A percentile compares a stretch with the other conserved stretches of the same genome.
Evolutionary conservation across 2,329 filamentous ascomycete species (phyloP).

Genomic region (Aspergillus aculeatinus): DNA sequence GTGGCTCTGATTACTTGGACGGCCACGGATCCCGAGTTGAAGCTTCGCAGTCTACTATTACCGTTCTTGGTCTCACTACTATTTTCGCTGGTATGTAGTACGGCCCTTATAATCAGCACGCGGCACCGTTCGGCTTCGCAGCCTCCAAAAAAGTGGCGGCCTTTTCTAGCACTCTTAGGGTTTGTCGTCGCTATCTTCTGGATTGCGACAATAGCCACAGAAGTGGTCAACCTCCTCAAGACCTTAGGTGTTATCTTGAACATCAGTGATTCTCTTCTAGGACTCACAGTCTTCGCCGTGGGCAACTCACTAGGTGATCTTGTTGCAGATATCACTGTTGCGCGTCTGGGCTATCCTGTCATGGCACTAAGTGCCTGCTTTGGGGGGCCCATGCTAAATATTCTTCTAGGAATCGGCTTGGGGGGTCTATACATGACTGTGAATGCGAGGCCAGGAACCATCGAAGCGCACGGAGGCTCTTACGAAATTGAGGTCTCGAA

Average conservation of each 20-base stretch:
- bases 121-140: slow-evolving; percentile 49
- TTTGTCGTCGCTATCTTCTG: slow-evolving; percentile 91
- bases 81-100: slow-evolving; percentile 65
- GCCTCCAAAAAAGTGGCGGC: slow-evolving; percentile 68
- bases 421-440: slow-evolving; percentile 87
- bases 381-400: slow-evolving; percentile 98
- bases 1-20: slow-evolving; percentile 69
- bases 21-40: slow-evolving; percentile 57
- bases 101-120: slow-evolving; percentile 67
- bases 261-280: slow-evolving; percentile 92
- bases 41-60: slow-evolving; percentile 53
- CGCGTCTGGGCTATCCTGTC: slow-evolving; percentile 87
- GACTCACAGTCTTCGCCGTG: slow-evolving; percentile 92
- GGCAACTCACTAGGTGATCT: slow-evolving; percentile 94
- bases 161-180: slow-evolving; percentile 79
- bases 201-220: slow-evolving; percentile 93
- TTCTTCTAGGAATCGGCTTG: slow-evolving; percentile 89
- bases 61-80: slow-evolving; percentile 66
- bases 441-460: slow-evolving; percentile 38
- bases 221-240: slow-evolving; percentile 94
- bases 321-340: slow-evolving; percentile 92
- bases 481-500: slow-evolving; percentile 83
- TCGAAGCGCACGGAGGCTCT: slow-evolving; percentile 45
- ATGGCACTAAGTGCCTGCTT: slow-evolving; percentile 96
- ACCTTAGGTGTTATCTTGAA: slow-evolving; percentile 85